phyloP scores from a whole-genome alignment of 495 filamentous ascomycete genomes.

The Talaromyces stipitatus region DNA sequence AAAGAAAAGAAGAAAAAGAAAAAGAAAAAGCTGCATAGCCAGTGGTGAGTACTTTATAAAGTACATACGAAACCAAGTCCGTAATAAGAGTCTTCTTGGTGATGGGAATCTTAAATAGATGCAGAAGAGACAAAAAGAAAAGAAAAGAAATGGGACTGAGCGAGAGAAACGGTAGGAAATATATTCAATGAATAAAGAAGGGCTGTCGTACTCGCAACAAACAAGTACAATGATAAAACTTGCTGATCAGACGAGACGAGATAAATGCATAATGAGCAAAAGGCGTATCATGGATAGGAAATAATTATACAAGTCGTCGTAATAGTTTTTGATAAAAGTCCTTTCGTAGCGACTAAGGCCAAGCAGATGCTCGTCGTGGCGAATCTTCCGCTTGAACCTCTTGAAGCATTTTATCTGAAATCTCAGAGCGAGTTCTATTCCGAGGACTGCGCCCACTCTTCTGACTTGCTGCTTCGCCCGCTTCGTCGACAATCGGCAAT shows the following conservation, averaged over 20 bases:
- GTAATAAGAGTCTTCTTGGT: neutral
- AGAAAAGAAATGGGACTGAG: constrained; percentile 17
- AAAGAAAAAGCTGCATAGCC: constrained; percentile 8
- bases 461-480: constrained; percentile 64
- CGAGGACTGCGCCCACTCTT: neutral
- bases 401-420: neutral
- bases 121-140: constrained; percentile 14
- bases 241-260: neutral
- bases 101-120: constrained; percentile 17
- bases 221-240: neutral
- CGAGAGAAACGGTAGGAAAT: constrained; percentile 12
- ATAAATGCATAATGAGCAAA: neutral
- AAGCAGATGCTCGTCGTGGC: no score
- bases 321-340: neutral
- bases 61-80: constrained; percentile 3
- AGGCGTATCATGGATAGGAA: neutral
- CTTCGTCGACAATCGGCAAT: constrained; percentile 90
- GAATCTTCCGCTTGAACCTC: no score
- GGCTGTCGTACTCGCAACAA: neutral
- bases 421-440: neutral
- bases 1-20: constrained; percentile 15
- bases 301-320: neutral
- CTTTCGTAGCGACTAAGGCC: neutral
- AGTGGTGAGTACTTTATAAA: neutral
- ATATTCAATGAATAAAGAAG: constrained; percentile 13